Evolutionary conservation across 352 stramenopile genomes (phyloP), one percentile per base, ranked within the genome.

Genomic region (Pythium aristosporum): DNA sequence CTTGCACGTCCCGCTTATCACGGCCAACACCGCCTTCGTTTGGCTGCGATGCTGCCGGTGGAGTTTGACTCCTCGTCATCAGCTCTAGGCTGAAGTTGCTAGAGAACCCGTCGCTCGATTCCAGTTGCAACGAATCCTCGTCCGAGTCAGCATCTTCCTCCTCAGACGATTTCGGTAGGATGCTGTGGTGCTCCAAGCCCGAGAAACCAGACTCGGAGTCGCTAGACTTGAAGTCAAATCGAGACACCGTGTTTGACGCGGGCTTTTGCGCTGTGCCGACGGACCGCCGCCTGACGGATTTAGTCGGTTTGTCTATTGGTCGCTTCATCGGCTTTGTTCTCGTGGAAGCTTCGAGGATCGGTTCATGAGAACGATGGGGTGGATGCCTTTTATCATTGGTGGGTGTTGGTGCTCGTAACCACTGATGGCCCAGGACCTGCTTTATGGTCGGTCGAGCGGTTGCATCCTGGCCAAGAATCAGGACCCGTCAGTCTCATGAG

Each of bases 341-440:
- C 4, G 25, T 28, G 25, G 25, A 28, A 4, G 25, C 25, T 28
- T 28, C 25, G 4, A 28, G 25, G 25, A 28, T 28, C 2, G 28
- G 25, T 15, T 20, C 30, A 23, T 37, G 23, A 7, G 13, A 21
- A 39, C 41, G 5, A 20, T 54, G 37, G 5, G 10, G 28, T 16
- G 28, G 42, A 2, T 47, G 49, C 20, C n/a, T 3, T 39, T 51
- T 21, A 8, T 20, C 16, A n/a, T 62, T 62, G 23, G 30, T 54
- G 30, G 25, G 63, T 25, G n/a, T 61, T 30, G 21, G 50, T 18
- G 69, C 61, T 41, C 74, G 62, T 32, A 91, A 68, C 79, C 79
- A 91, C 9, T 78, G 77, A 53, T 89, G 82, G 28, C 75, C 52
- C 23, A 87, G 37, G 32, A 89, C 72, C 57, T 91, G 79, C 28